phyloP scores from a whole-genome alignment of 2,329 filamentous ascomycete species.

The Sporothrix dimorphospora region DNA sequence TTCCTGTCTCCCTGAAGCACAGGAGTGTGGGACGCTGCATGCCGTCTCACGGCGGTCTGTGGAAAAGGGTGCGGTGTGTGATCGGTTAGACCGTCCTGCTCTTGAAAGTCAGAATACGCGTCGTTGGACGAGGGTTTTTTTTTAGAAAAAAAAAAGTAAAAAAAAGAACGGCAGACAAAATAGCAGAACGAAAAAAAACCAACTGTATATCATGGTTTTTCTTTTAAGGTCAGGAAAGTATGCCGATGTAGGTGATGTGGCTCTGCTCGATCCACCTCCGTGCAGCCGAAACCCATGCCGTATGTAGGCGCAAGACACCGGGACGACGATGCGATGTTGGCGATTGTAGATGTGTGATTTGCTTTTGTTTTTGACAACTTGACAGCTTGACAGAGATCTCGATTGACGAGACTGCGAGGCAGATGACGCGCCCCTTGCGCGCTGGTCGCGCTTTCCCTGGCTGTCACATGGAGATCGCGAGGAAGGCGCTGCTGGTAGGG shows the following conservation, averaged over 20 bases:
- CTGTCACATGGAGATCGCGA: neutral
- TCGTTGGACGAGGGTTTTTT: no score
- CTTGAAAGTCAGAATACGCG: neutral
- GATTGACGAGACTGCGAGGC: neutral
- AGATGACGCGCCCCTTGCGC: neutral
- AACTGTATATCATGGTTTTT: neutral
- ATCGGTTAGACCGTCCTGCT: neutral
- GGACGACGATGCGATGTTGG: neutral
- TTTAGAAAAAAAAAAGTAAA: no score
- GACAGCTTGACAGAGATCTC: neutral
- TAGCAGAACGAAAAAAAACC: no score
- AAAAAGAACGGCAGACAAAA: neutral
- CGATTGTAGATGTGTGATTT: neutral
- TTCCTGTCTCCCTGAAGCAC: neutral
- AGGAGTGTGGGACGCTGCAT: neutral
- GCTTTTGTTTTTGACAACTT: slow-evolving; percentile 4
- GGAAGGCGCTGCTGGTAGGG: neutral
- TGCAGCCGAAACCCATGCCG: neutral
- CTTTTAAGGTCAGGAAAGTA: neutral
- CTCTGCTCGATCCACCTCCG: neutral
- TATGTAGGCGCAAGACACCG: neutral
- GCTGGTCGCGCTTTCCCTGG: neutral
- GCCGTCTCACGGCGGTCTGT: neutral
- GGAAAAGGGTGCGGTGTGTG: neutral
- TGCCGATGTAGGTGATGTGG: neutral